A percentile compares a stretch with the other conserved stretches of the same genome.
Conservation (phyloP, 768 basidiomycete species). For the Pleurotus giganteus region DNA sequence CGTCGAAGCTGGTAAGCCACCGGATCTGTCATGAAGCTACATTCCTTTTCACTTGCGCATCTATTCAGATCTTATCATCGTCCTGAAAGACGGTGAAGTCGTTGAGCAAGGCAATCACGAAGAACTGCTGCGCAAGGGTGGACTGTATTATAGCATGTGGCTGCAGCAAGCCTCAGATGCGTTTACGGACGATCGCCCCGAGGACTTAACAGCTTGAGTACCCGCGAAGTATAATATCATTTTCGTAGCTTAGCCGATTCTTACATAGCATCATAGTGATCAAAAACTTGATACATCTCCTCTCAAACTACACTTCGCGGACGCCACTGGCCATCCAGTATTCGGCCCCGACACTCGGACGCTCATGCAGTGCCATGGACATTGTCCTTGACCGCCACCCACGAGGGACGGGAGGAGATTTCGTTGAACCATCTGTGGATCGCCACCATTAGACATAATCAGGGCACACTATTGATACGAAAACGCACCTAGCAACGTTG, state of each 20-base stretch:
- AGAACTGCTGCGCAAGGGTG: constrained; percentile 67
- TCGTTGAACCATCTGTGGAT: constrained; percentile 49
- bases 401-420: constrained; percentile 42
- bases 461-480: background rate
- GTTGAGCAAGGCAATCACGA: constrained; percentile 94
- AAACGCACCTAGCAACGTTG: constrained; percentile 39
- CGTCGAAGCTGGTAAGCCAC: constrained; percentile 74
- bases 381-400: constrained; percentile 44
- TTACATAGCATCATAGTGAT: too few species aligned
- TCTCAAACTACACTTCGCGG: too few species aligned
- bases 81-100: constrained; percentile 86
- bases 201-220: background rate
- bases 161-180: constrained; percentile 59
- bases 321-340: too few species aligned
- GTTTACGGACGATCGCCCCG: constrained; percentile 16
- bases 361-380: constrained; percentile 15
- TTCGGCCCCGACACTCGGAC: background rate
- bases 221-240: too few species aligned
- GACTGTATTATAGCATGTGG: constrained; percentile 84
- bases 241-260: background rate
- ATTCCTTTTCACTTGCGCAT: background rate
- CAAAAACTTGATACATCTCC: too few species aligned
- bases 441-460: background rate
- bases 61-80: constrained; percentile 80
- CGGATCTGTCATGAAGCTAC: background rate